Conservation (phyloP, 2,329 filamentous ascomycete genomes). For the Cordyceps farinosa region DNA sequence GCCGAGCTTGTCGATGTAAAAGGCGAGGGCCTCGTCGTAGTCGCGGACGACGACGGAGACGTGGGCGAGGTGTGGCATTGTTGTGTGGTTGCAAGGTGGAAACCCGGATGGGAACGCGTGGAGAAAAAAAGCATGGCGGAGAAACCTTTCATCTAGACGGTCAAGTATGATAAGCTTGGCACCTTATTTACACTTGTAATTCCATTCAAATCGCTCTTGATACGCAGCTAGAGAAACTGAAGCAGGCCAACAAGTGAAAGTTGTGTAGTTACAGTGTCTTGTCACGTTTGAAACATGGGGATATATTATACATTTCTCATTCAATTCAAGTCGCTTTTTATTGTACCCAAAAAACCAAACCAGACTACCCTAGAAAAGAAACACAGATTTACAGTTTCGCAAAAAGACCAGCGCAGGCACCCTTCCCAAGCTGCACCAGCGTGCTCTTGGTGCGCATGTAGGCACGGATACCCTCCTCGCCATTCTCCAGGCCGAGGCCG, state of each 20-base stretch:
- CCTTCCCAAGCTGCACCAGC: conserved; percentile 69
- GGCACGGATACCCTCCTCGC: conserved; percentile 70
- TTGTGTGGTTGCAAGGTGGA: neutral
- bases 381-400: conserved; percentile 52
- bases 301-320: conserved; percentile 4
- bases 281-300: too few relatives aligned
- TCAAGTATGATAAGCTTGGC: neutral
- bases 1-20: conserved; percentile 20
- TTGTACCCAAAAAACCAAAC: neutral
- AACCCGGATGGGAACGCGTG: neutral
- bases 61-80: conserved; percentile 20
- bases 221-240: neutral
- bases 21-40: conserved; percentile 21
- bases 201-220: neutral
- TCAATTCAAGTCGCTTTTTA: conserved; percentile 11
- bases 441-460: conserved; percentile 89
- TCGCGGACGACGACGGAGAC: conserved; percentile 20
- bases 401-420: conserved; percentile 66
- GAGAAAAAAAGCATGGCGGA: neutral
- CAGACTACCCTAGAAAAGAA: neutral
- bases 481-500: conserved; percentile 84
- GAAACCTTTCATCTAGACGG: neutral
- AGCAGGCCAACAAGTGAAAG: too few relatives aligned
- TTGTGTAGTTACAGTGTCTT: too few relatives aligned
- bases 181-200: too few relatives aligned